These are phyloP conservation scores for Coemansia asiatica DNA, from an alignment of 192 early-diverging fungal genomes.

Conservation along the genomic window DNA sequence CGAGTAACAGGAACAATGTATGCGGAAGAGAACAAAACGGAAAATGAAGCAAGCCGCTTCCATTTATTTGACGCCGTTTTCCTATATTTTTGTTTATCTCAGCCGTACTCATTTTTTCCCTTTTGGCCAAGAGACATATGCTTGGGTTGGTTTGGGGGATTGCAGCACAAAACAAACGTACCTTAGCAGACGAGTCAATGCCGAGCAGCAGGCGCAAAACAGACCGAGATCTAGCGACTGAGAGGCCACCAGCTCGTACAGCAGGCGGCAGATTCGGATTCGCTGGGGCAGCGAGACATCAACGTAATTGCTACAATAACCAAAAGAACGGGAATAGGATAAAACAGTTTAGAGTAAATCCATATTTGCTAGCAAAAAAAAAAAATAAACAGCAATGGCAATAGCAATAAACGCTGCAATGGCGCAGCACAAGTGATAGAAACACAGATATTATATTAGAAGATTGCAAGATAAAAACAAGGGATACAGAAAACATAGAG, in stretches of 20 bases:
- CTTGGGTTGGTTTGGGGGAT: neutral
- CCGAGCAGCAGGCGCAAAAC: constrained; percentile 62
- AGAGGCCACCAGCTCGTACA: constrained; percentile 66
- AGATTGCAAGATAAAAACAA: neutral
- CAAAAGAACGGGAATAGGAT: neutral
- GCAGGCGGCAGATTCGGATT: constrained; percentile 41
- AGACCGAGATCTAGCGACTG: constrained; percentile 68
- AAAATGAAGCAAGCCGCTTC: neutral
- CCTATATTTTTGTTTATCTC: neutral
- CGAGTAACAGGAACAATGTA: neutral
- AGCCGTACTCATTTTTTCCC: neutral
- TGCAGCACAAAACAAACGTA: constrained; percentile 41
- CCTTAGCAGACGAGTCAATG: constrained; percentile 67
- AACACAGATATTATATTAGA: too few relatives aligned
- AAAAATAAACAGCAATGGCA: neutral
- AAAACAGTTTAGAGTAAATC: neutral
- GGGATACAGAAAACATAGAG: neutral
- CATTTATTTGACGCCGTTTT: neutral
- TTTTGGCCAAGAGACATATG: neutral
- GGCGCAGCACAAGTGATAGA: too few relatives aligned
- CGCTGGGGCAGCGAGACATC: constrained; percentile 25
- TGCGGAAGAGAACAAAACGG: neutral
- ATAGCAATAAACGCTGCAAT: too few relatives aligned
- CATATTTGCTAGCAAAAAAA: neutral
- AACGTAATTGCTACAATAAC: constrained; percentile 46